Evolutionary conservation across 169 alveolate species (phyloP).

Genomic region (Plasmodium gallinaceum): DNA sequence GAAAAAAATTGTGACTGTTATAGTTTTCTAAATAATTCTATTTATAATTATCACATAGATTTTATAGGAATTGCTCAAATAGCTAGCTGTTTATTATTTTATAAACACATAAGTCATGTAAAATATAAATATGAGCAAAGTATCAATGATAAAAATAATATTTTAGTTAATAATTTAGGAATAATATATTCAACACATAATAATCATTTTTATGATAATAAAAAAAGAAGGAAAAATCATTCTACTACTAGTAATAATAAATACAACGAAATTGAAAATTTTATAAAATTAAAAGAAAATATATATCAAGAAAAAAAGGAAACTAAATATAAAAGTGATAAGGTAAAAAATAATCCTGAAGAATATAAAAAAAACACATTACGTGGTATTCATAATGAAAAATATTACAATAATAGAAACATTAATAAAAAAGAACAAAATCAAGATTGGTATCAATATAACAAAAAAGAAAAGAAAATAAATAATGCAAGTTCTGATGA

Average conservation of each 20-base stretch:
- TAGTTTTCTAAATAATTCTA: conserved; percentile 42
- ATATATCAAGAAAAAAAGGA: conserved; percentile 29
- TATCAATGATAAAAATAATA: conserved; percentile 18
- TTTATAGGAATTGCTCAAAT: conserved; percentile 73
- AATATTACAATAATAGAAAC: not conserved
- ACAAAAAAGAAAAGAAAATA: not conserved
- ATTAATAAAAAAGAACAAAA: not conserved
- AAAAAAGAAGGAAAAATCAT: not conserved
- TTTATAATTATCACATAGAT: conserved; percentile 61
- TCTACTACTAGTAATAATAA: conserved; percentile 1
- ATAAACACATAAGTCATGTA: conserved; percentile 38
- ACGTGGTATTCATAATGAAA: not conserved
- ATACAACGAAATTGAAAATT: conserved; percentile 48
- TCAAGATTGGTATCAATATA: not conserved
- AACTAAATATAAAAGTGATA: not conserved
- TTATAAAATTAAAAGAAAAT: conserved; percentile 54
- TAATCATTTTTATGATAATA: conserved; percentile 21
- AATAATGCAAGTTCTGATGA: not conserved
- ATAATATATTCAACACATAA: conserved; percentile 63
- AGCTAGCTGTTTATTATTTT: conserved; percentile 72
- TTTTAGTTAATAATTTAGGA: conserved; percentile 22
- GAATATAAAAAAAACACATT: not conserved
- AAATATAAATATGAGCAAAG: conserved; percentile 55
- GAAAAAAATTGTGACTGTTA: conserved; percentile 70
- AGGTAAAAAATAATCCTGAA: not conserved